Base-by-base conservation (phyloP, 805 yeast genomes). In the Wickerhamomyces ciferrii region DNA sequence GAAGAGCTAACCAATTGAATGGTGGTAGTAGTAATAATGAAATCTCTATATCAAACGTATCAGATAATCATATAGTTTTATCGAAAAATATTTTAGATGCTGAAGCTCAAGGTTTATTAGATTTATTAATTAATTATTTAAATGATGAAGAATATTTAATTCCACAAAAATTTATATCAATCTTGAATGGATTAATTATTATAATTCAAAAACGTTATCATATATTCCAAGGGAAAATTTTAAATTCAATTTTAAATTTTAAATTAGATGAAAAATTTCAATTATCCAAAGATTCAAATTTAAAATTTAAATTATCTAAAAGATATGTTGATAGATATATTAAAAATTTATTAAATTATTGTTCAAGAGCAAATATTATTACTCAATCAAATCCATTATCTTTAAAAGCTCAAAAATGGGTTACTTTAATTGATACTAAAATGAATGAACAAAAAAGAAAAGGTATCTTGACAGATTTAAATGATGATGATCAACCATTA, bases 31-130 rank as follows among this genome's bases (percentile, higher is more conserved):
- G 47, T 4, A 47, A 48, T 8, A 58, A 52, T 27, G 64, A 59
- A 29, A 55, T 58, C 27, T 52, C 51, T 4, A 44, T 58, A 11
- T 47, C 55, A 5, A 52, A 54, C 24, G 19, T 59, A 21, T 43
- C 39, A 20, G 51, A 70, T 35, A 74, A 70, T 46, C 97, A 92
- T 58, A 79, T 89, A 1, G 76, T 87, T 37, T 71, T 90, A 39
- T 76, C 78, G 44, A 70, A 69, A 34, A 53, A 65, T 10, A 62
- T 69, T 20, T 65, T 90, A 50, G 89, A 84, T 53, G 78, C 84
- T 7, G 96, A 91, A 60, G 84, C 91, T 0, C 76, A 74, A 45
- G 81, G 75, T 3, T 67, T 86, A 46, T 66, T 94, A 32, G 96
- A 89, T 53, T 62, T 79, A 32, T 61, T 92, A 27, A 67, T 89